These are phyloP conservation scores for Collybiopsis luxurians DNA, from an alignment of 768 basidiomycete genomes.

Conservation along the genomic window DNA sequence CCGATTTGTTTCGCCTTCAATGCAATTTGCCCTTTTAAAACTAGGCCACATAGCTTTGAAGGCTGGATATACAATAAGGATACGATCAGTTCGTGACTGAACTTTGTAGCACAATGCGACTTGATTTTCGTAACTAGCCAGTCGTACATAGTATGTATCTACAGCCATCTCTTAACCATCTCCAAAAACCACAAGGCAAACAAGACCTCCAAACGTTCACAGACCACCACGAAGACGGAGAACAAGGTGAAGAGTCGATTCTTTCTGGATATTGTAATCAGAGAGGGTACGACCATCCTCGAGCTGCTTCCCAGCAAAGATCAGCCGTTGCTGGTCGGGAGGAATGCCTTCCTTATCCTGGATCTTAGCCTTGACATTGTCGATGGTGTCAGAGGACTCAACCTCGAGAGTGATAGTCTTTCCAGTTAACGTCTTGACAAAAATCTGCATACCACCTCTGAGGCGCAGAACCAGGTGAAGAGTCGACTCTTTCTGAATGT, in stretches of 20 bases:
- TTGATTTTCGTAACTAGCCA: background rate
- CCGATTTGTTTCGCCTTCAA: too few species aligned
- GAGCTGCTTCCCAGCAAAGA: too few species aligned
- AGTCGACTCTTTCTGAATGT: conserved; percentile 71
- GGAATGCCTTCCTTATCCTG: too few species aligned
- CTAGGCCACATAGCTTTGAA: too few species aligned
- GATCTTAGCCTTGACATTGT: too few species aligned
- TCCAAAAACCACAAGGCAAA: background rate
- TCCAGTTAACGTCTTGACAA: conserved; percentile 53
- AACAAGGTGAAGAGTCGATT: conserved; percentile 59
- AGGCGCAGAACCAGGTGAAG: conserved; percentile 49
- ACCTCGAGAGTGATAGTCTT: too few species aligned
- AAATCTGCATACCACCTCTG: conserved; percentile 61
- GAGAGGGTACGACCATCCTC: too few species aligned
- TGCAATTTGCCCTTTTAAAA: too few species aligned
- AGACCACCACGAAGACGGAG: conserved; percentile 40
- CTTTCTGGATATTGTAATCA: conserved; percentile 70
- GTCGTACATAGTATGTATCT: background rate
- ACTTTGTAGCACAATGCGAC: background rate
- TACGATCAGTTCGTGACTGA: conserved; percentile 4
- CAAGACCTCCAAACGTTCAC: background rate
- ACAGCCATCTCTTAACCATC: background rate
- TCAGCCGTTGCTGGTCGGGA: too few species aligned
- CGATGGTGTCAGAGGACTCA: too few species aligned
- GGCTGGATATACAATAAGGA: background rate